Percentiles rank a stretch among this genome's conserved stretches.
Evolutionary conservation across 495 filamentous ascomycete species (phyloP).

Genomic region (Friedmanniomyces endolithicus): DNA sequence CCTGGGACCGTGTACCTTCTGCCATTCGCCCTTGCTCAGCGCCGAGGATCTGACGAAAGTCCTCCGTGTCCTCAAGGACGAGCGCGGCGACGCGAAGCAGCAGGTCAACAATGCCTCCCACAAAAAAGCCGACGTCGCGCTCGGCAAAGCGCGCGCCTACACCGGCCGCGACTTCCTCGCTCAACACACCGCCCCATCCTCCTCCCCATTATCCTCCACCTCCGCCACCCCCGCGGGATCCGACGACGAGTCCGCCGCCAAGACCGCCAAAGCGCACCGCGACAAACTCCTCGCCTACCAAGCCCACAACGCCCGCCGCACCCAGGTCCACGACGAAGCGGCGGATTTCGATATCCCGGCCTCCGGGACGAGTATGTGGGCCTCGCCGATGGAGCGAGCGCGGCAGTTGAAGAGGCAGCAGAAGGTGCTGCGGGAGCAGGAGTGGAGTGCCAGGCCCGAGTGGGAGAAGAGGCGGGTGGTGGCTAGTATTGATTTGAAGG

Average conservation of each 20-base stretch:
- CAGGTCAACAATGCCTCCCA: conserved; percentile 59
- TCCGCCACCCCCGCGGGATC: conserved; percentile 30
- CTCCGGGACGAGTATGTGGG: conserved; percentile 67
- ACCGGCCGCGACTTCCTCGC: conserved; percentile 24
- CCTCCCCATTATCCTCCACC: conserved; percentile 32
- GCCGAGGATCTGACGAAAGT: conserved; percentile 64
- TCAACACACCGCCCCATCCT: conserved; percentile 20
- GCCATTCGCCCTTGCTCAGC: conserved; percentile 58
- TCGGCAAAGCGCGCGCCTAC: conserved; percentile 17
- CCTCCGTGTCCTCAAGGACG: conserved; percentile 73
- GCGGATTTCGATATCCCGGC: conserved; percentile 76
- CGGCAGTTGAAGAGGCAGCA: conserved; percentile 83
- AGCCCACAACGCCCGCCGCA: conserved; percentile 74
- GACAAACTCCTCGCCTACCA: conserved; percentile 77
- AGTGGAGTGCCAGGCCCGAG: conserved; percentile 80
- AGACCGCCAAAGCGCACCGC: conserved; percentile 56
- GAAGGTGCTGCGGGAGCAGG: conserved; percentile 71
- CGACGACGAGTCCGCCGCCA: conserved; percentile 35
- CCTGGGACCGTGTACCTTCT: conserved; percentile 90
- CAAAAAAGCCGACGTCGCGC: conserved; percentile 48
- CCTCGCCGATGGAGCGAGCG: conserved; percentile 74
- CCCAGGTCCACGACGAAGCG: conserved; percentile 82
- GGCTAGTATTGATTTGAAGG: conserved; percentile 56
- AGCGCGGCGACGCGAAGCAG: conserved; percentile 76
- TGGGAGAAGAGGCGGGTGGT: conserved; percentile 88